Conservation (phyloP, 345 rosid genomes). For the Brassica nigra region DNA sequence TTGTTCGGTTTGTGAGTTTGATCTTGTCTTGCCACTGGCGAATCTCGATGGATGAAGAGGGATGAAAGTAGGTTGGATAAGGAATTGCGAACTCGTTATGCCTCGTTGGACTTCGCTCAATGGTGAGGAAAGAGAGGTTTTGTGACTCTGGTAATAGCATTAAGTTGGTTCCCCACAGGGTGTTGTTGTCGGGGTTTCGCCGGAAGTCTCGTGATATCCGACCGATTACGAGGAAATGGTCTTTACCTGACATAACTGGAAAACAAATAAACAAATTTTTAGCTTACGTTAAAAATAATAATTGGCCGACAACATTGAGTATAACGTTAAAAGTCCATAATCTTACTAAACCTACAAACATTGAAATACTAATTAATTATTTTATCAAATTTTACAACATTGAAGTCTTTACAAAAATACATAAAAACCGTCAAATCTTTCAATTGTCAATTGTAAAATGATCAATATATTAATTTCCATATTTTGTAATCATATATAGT, state of each 20-base stretch:
- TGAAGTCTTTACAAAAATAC: background rate
- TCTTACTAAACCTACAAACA: background rate
- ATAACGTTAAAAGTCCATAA: background rate
- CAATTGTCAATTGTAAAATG: background rate
- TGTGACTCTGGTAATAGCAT: constrained; percentile 51
- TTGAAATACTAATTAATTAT: no score
- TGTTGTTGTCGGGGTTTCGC: constrained; percentile 18
- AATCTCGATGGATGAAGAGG: constrained; percentile 39
- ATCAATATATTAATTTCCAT: background rate
- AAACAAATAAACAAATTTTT: background rate
- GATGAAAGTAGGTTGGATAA: constrained; percentile 69
- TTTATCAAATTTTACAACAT: background rate
- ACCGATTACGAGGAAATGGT: constrained; percentile 66
- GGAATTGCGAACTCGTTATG: constrained; percentile 60
- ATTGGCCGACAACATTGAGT: background rate
- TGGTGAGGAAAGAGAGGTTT: constrained; percentile 55
- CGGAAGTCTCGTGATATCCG: constrained; percentile 60
- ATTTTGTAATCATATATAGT: background rate
- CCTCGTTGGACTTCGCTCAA: constrained; percentile 48
- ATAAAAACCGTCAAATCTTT: background rate
- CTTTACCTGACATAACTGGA: constrained; percentile 51
- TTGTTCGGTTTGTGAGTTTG: constrained; percentile 27
- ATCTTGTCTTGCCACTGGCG: constrained; percentile 50
- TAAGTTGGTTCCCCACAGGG: constrained; percentile 58
- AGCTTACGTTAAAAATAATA: background rate